phyloP scores from a whole-genome alignment of 768 basidiomycete genomes.

The Brasilioporus rufonigricans region DNA sequence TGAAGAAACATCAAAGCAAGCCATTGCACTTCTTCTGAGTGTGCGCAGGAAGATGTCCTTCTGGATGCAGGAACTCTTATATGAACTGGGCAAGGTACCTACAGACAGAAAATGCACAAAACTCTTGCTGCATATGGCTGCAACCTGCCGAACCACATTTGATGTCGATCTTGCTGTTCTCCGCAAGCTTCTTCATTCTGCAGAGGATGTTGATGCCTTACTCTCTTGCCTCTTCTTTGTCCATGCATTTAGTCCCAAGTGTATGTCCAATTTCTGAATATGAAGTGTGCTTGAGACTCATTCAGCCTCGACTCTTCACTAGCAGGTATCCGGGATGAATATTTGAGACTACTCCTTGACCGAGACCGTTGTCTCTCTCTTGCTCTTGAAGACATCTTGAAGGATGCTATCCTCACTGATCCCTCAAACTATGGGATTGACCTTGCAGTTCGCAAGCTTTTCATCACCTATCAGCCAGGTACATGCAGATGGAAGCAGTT shows the following conservation, averaged over 20 bases:
- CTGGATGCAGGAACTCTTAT: neutral
- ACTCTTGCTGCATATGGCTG: neutral
- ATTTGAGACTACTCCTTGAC: neutral
- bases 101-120: neutral
- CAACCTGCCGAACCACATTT: neutral
- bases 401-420: neutral
- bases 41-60: neutral
- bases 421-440: neutral
- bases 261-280: neutral
- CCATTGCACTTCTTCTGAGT: neutral
- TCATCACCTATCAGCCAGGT: neutral
- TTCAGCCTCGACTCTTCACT: neutral
- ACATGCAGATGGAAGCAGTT: neutral
- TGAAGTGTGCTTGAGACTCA: neutral
- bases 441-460: neutral
- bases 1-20: neutral
- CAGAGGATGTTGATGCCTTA: neutral
- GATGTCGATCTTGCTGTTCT: neutral
- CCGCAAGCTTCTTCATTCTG: neutral
- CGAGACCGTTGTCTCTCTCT: neutral
- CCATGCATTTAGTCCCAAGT: neutral
- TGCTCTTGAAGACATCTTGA: neutral
- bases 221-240: neutral
- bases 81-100: neutral
- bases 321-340: neutral